A percentile compares a stretch with the other conserved stretches of the same genome.
Conservation (phyloP, 78 protist genomes). For the Thecamonas trahens region DNA sequence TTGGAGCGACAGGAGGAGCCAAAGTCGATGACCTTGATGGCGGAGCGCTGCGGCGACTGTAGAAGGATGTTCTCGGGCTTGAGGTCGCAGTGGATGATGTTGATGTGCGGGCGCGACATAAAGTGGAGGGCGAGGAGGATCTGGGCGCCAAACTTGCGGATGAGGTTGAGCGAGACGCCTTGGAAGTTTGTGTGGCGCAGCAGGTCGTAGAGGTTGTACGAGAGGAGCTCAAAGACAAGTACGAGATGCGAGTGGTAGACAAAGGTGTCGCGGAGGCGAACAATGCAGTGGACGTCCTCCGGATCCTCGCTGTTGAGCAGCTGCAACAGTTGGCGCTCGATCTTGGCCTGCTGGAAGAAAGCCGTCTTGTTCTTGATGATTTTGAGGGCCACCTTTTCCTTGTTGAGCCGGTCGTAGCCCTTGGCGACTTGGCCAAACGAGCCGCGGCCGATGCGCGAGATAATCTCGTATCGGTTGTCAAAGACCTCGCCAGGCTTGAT, state of each 20-base stretch:
- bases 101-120: conserved; percentile 42
- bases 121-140: conserved; percentile 61
- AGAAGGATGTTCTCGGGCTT: conserved; percentile 85
- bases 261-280: conserved; percentile 72
- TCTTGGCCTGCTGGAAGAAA: conserved; percentile 66
- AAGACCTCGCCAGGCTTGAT: conserved; percentile 8
- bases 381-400: conserved; percentile 81
- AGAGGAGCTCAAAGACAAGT: conserved; percentile 88
- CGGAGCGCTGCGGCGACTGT: conserved; percentile 49
- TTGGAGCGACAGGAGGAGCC: conserved; percentile 66
- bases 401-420: conserved; percentile 42
- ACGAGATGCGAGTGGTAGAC: conserved; percentile 70
- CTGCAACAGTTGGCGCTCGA: conserved; percentile 62
- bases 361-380: conserved; percentile 77
- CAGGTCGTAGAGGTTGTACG: conserved; percentile 85
- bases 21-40: conserved; percentile 88
- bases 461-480: conserved; percentile 47
- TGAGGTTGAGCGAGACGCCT: conserved; percentile 80
- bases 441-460: conserved; percentile 80
- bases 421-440: conserved; percentile 89
- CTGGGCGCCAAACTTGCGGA: conserved; percentile 79
- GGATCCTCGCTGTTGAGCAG: conserved; percentile 29
- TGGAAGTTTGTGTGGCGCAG: conserved; percentile 57
- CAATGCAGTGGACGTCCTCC: conserved; percentile 41
- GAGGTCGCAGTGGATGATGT: conserved; percentile 92